Percentiles rank a stretch among this genome's conserved stretches.
Conservation (phyloP, 2,329 filamentous ascomycete species). For the Scedosporium boydii region DNA sequence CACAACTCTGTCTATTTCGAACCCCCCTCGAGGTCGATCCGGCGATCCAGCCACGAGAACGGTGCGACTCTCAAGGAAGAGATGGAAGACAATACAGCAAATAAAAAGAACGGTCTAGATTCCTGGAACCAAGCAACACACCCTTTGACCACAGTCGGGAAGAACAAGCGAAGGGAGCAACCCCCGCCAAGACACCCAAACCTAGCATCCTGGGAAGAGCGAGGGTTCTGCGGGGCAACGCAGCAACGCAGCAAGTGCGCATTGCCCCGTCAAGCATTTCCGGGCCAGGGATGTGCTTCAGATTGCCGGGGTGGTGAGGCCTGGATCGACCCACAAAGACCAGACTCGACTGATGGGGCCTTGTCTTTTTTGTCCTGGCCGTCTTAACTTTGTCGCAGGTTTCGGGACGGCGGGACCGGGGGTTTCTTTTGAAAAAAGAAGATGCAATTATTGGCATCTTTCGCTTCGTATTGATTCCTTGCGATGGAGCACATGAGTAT, state of each 20-base stretch:
- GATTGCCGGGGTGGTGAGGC: background rate
- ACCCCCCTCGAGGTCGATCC: background rate
- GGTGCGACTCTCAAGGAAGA: too few species aligned
- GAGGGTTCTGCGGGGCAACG: background rate
- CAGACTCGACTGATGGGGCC: background rate
- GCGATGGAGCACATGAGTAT: too few species aligned
- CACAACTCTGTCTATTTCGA: background rate
- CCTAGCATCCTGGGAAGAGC: background rate
- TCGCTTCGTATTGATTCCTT: too few species aligned
- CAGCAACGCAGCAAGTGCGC: background rate
- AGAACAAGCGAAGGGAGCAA: background rate
- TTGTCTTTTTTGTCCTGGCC: background rate
- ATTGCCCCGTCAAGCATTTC: background rate
- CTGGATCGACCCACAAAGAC: background rate
- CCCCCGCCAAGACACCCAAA: background rate
- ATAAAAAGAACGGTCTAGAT: too few species aligned
- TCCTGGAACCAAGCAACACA: too few species aligned
- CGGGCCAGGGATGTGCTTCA: background rate
- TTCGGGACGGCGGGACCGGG: background rate
- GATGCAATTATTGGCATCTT: too few species aligned
- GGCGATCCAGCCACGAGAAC: background rate
- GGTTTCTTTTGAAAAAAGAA: too few species aligned
- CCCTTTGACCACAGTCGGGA: background rate
- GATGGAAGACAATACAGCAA: too few species aligned
- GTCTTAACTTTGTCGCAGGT: slow-evolving; percentile 1